A percentile compares a stretch with the other conserved stretches of the same genome.
phyloP scores from a whole-genome alignment of 2,329 filamentous ascomycete genomes.

The Monilinia polystroma region DNA sequence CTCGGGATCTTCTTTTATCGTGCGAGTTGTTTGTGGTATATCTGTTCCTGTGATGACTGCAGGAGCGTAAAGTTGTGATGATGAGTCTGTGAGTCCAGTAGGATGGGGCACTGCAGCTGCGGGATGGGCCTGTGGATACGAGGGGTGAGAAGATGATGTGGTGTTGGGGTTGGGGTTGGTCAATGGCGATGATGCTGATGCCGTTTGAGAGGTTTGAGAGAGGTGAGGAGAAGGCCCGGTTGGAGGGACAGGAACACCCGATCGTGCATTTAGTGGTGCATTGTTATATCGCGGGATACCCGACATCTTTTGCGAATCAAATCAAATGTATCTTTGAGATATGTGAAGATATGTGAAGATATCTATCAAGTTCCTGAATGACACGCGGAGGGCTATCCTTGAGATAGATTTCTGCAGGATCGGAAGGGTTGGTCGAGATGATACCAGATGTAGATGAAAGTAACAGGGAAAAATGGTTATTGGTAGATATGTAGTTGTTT shows the following conservation, averaged over 20 bases:
- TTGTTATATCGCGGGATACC: slow-evolving; percentile 59
- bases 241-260: slow-evolving; percentile 39
- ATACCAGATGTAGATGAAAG: background rate
- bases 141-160: slow-evolving; percentile 39
- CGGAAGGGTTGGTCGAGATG: slow-evolving; percentile 4
- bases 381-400: slow-evolving; percentile 2
- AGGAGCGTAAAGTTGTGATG: slow-evolving; percentile 36
- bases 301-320: slow-evolving; percentile 48
- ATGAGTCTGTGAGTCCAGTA: slow-evolving; percentile 7
- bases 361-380: slow-evolving; percentile 7
- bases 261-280: slow-evolving; percentile 56
- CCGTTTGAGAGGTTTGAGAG: slow-evolving; percentile 42
- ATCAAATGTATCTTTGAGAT: background rate
- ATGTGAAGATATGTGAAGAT: background rate
- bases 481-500: slow-evolving; percentile 12
- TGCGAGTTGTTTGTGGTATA: slow-evolving; percentile 44
- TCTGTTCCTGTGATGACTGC: slow-evolving; percentile 29
- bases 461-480: slow-evolving; percentile 11
- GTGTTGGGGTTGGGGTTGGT: slow-evolving; percentile 32
- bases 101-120: slow-evolving; percentile 45
- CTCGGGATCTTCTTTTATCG: slow-evolving; percentile 40
- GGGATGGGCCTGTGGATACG: slow-evolving; percentile 47
- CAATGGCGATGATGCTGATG: slow-evolving; percentile 28
- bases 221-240: slow-evolving; percentile 41
- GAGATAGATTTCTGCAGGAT: slow-evolving; percentile 18